Percentiles rank a stretch among this genome's conserved stretches.
phyloP scores from a whole-genome alignment of 495 filamentous ascomycete genomes.

The Lentithecium fluviatile region DNA sequence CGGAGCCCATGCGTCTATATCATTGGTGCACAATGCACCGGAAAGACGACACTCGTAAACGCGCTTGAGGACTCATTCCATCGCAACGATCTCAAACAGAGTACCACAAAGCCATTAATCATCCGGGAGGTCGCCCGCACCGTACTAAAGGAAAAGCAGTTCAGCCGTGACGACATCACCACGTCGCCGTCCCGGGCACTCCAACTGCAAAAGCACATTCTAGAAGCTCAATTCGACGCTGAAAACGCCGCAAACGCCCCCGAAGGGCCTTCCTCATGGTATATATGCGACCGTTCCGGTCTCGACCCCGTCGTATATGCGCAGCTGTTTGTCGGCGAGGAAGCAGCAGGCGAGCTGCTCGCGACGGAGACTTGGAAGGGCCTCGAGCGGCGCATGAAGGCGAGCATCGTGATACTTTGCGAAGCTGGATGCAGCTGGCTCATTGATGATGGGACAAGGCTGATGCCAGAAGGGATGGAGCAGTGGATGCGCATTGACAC shows the following conservation, averaged over 20 bases:
- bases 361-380: conserved; percentile 40
- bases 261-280: conserved; percentile 36
- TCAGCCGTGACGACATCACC: conserved; percentile 47
- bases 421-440: conserved; percentile 48
- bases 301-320: conserved; percentile 53
- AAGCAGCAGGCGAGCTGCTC: conserved; percentile 37
- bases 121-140: conserved; percentile 51
- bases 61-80: conserved; percentile 42
- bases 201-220: conserved; percentile 48
- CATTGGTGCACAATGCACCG: conserved; percentile 52
- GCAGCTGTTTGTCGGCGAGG: conserved; percentile 42
- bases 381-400: conserved; percentile 43
- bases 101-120: conserved; percentile 13
- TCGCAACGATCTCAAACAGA: background rate
- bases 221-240: conserved; percentile 47
- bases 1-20: conserved; percentile 43
- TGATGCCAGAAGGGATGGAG: conserved; percentile 48
- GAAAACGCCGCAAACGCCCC: conserved; percentile 36
- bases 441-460: conserved; percentile 50
- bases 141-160: conserved; percentile 44
- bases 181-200: conserved; percentile 39
- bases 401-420: conserved; percentile 48
- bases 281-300: conserved; percentile 54
- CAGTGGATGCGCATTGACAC: conserved; percentile 47
- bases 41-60: conserved; percentile 52